These are phyloP conservation scores for Phytophthora kernoviae DNA, from an alignment of 352 stramenopile genomes.

Conservation along the genomic window DNA sequence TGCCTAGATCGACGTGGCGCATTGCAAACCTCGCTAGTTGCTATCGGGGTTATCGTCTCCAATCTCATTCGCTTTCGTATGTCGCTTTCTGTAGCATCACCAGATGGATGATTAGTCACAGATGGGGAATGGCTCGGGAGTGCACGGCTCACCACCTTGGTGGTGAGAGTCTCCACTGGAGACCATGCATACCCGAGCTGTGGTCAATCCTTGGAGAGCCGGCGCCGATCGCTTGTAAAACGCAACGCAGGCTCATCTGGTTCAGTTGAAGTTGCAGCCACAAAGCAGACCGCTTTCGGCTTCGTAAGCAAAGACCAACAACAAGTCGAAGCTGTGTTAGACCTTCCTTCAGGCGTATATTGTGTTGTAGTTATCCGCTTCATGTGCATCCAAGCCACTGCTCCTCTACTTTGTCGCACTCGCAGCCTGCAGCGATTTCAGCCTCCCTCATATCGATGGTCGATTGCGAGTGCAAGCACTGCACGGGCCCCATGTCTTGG, in stretches of 20 bases:
- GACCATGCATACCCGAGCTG: slow-evolving; percentile 1
- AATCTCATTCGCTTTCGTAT: slow-evolving; percentile 12
- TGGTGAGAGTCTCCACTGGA: neutral
- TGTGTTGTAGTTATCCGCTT: neutral
- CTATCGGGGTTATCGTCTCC: neutral
- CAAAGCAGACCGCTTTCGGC: neutral
- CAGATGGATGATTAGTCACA: slow-evolving; percentile 12
- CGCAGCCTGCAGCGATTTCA: slow-evolving; percentile 23
- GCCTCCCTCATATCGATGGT: slow-evolving; percentile 30
- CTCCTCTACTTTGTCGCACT: slow-evolving; percentile 27
- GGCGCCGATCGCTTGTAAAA: neutral
- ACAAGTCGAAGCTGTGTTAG: neutral
- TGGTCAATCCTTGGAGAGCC: neutral
- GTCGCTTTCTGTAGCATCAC: slow-evolving; percentile 20
- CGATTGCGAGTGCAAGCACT: slow-evolving; percentile 19
- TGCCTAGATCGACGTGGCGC: neutral
- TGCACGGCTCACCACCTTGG: neutral
- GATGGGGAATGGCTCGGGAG: slow-evolving; percentile 13
- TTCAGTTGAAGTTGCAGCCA: neutral
- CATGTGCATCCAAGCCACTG: slow-evolving; percentile 34
- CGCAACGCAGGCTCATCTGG: neutral
- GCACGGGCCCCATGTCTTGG: slow-evolving; percentile 23
- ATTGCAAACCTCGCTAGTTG: no score
- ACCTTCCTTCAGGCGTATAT: no score
- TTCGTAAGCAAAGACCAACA: neutral